Conservation (phyloP, 495 filamentous ascomycete species). For the Tuber umbilicatum region DNA sequence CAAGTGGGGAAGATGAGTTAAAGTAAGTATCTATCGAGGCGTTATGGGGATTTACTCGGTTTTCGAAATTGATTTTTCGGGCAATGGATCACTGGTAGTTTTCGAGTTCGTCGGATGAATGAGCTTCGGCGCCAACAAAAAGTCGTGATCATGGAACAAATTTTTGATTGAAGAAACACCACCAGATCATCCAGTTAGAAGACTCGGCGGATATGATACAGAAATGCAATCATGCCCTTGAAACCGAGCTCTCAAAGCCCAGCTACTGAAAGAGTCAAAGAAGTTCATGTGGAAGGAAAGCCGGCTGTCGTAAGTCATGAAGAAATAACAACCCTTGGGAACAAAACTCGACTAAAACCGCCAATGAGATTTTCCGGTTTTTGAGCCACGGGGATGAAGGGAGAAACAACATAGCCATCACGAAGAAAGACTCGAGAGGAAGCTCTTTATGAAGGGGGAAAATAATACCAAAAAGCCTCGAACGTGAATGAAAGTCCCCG, state of each 20-base stretch:
- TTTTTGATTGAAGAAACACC: slow-evolving; percentile 15
- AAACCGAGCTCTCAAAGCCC: background rate
- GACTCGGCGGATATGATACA: slow-evolving; percentile 5
- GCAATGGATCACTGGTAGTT: background rate
- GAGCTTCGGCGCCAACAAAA: background rate
- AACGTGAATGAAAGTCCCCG: background rate
- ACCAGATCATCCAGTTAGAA: background rate
- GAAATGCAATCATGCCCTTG: slow-evolving; percentile 8
- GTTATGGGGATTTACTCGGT: background rate
- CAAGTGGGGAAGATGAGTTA: background rate
- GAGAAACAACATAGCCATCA: background rate
- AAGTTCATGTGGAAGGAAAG: slow-evolving; percentile 13
- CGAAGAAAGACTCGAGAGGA: background rate
- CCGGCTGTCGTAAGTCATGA: background rate
- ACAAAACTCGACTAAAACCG: background rate
- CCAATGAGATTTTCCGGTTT: background rate
- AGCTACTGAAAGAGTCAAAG: background rate
- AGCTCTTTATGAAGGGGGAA: background rate
- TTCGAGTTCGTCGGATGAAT: background rate
- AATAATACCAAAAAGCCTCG: background rate
- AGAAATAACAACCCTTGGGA: background rate
- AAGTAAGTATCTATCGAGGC: background rate
- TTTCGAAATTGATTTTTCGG: background rate
- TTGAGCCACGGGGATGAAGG: background rate
- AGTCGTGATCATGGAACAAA: background rate